Conservation (phyloP, 1,284 basidiomycete genomes). For the Papiliotrema nemorosa region DNA sequence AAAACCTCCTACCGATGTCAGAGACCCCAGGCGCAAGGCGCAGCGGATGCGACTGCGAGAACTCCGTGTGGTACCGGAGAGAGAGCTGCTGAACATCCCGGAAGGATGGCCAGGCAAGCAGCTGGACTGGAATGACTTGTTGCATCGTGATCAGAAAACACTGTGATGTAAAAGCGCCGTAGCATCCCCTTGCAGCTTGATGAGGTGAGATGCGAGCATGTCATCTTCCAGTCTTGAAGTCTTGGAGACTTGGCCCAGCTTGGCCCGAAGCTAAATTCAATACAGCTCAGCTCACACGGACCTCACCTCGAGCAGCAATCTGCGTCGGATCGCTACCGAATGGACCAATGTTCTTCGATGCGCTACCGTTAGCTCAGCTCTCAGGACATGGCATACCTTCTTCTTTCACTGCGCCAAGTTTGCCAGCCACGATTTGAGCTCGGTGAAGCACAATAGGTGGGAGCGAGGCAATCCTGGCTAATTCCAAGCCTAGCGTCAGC, state of each 20-base stretch:
- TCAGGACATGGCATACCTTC: slow-evolving; percentile 39
- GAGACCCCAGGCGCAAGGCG: slow-evolving; percentile 62
- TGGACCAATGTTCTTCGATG: slow-evolving; percentile 2
- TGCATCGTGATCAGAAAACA: background rate
- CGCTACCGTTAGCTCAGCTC: slow-evolving; percentile 1
- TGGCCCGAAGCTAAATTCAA: background rate
- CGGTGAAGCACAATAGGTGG: slow-evolving; percentile 64
- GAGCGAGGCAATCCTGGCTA: slow-evolving; percentile 76
- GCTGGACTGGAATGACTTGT: slow-evolving; percentile 28
- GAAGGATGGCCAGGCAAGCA: slow-evolving; percentile 34
- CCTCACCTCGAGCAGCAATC: slow-evolving; percentile 14
- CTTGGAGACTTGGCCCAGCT: background rate
- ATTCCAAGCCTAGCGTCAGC: slow-evolving; percentile 65
- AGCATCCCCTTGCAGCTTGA: slow-evolving; percentile 3
- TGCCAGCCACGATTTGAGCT: slow-evolving; percentile 60
- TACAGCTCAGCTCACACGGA: background rate
- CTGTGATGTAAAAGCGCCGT: background rate
- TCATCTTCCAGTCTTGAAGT: background rate
- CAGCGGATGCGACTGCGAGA: slow-evolving; percentile 76
- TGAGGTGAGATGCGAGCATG: background rate
- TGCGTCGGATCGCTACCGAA: slow-evolving; percentile 12
- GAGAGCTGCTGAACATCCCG: slow-evolving; percentile 43
- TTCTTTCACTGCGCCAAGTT: slow-evolving; percentile 60
- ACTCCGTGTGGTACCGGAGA: slow-evolving; percentile 71
- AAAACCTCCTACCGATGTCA: slow-evolving; percentile 26